phyloP scores from a whole-genome alignment of 2,329 filamentous ascomycete genomes.

The Talaromyces sp. region DNA sequence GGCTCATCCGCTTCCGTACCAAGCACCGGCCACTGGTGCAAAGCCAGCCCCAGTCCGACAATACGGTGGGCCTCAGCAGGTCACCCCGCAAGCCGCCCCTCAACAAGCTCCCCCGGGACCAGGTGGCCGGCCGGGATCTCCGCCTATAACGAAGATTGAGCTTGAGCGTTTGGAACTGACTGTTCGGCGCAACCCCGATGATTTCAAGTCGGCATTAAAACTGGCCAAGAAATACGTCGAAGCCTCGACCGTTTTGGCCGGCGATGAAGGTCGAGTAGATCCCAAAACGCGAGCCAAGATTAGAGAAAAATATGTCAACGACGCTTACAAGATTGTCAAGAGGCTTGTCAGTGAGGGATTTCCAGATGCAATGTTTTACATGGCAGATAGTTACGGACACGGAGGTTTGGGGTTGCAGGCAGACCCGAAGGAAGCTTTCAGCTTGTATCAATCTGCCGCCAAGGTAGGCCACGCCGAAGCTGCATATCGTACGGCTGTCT shows the following conservation, averaged over 20 bases:
- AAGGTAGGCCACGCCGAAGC: conserved; percentile 81
- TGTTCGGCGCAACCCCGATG: conserved; percentile 65
- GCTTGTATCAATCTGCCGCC: conserved; percentile 86
- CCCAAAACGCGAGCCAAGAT: conserved; percentile 56
- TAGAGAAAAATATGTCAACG: conserved; percentile 76
- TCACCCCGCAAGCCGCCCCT: conserved; percentile 22
- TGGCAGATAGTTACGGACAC: conserved; percentile 83
- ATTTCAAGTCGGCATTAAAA: conserved; percentile 64
- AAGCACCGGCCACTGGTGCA: conserved; percentile 28
- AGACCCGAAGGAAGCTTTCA: conserved; percentile 89
- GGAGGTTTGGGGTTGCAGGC: conserved; percentile 71
- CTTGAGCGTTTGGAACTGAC: conserved; percentile 67
- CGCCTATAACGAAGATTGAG: conserved; percentile 70
- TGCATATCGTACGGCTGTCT: conserved; percentile 92
- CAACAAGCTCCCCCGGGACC: conserved; percentile 2
- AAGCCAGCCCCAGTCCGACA: conserved; percentile 51
- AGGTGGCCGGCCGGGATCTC: conserved; percentile 23
- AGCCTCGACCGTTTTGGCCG: conserved; percentile 72
- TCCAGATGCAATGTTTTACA: conserved; percentile 83
- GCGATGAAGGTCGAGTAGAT: conserved; percentile 68
- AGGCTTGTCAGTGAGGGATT: conserved; percentile 72
- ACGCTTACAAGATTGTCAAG: conserved; percentile 87
- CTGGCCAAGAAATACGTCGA: conserved; percentile 82
- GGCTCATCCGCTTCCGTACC: conserved; percentile 51
- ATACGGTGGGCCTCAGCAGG: conserved; percentile 38